These are phyloP conservation scores for Mycena vulgaris DNA, from an alignment of 768 basidiomycete species.

Conservation along the genomic window DNA sequence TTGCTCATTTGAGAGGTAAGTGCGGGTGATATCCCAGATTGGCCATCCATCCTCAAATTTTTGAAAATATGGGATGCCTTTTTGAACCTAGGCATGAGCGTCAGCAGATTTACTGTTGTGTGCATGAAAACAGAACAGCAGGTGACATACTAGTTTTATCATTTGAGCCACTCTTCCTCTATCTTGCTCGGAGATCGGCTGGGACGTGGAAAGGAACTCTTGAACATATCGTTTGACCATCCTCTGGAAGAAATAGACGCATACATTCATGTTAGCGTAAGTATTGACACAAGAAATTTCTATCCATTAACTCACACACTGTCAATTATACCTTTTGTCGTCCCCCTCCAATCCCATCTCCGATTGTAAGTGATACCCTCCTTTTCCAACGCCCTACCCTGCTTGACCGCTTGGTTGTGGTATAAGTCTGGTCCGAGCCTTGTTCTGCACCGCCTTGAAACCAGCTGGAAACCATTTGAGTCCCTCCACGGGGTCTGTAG, in stretches of 20 bases:
- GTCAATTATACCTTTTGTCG: neutral
- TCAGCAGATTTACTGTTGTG: neutral
- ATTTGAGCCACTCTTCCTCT: neutral
- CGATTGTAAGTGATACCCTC: neutral
- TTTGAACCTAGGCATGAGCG: too few relatives aligned
- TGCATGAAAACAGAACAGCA: neutral
- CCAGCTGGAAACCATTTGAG: neutral
- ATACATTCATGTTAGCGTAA: neutral
- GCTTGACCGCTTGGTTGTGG: neutral
- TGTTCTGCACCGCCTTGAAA: neutral
- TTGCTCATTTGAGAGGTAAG: too few relatives aligned
- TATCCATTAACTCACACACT: neutral
- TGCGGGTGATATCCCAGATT: slow-evolving; percentile 1
- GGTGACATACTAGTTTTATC: neutral
- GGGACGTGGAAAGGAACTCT: neutral
- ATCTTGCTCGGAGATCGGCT: neutral
- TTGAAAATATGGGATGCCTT: neutral
- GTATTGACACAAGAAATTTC: neutral
- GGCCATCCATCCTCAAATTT: slow-evolving; percentile 4
- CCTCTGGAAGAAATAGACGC: neutral
- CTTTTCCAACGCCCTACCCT: neutral
- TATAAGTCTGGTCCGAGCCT: neutral
- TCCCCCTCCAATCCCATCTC: neutral
- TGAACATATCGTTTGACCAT: neutral
- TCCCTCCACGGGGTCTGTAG: neutral